Evolutionary conservation across 139 green algal genomes (phyloP).

Genomic region (Auxenochlorella protothecoides): DNA sequence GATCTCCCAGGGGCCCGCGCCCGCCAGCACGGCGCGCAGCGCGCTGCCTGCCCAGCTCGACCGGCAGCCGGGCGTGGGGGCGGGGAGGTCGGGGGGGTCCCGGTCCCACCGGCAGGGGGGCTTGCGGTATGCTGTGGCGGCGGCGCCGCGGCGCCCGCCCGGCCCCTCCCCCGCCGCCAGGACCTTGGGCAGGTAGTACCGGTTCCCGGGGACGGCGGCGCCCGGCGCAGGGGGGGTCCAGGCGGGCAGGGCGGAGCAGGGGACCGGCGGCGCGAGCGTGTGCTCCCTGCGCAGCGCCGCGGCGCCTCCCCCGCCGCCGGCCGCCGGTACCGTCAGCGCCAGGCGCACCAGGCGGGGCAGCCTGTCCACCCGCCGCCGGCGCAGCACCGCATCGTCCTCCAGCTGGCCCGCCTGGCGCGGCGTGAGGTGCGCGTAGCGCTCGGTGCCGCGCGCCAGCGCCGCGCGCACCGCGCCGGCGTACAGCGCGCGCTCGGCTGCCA

Average conservation of each 20-base stretch:
- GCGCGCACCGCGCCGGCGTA: neutral
- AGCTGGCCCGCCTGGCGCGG: constrained; percentile 21
- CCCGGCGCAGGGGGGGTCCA: neutral
- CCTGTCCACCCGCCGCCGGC: neutral
- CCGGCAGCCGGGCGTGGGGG: constrained; percentile 1
- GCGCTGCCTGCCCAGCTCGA: neutral
- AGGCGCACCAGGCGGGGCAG: constrained; percentile 6
- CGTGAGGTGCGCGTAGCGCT: constrained; percentile 10
- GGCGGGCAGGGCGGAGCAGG: neutral
- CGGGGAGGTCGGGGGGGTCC: neutral
- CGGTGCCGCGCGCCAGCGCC: neutral
- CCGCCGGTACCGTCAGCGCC: neutral
- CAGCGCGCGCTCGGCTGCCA: constrained; percentile 7
- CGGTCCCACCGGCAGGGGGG: constrained; percentile 1
- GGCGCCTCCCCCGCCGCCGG: neutral
- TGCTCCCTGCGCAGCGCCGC: neutral
- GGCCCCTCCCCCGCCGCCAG: neutral
- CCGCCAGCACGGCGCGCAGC: neutral
- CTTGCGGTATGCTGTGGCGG: constrained; percentile 3
- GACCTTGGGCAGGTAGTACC: constrained; percentile 4
- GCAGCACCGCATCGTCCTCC: constrained; percentile 1
- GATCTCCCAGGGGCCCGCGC: constrained; percentile 5
- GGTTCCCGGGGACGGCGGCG: neutral
- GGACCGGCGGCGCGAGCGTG: neutral
- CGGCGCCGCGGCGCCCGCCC: neutral